Conservation (phyloP, 768 basidiomycete species). For the Rhodotorula sphaerocarpa region DNA sequence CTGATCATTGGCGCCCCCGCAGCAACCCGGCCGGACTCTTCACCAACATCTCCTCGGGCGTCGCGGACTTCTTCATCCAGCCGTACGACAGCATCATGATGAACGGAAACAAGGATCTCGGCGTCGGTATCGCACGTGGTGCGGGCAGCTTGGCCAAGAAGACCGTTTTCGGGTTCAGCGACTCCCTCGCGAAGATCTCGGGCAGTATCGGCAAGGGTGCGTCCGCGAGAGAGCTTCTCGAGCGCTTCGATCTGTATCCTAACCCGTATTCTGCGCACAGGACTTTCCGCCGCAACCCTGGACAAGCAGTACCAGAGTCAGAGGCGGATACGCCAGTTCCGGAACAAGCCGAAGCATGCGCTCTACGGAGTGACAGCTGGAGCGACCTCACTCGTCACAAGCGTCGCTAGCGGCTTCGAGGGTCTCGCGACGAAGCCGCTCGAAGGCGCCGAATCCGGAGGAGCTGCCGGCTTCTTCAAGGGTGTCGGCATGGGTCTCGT, state of each 20-base stretch:
- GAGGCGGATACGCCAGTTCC: constrained; percentile 74
- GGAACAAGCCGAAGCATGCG: constrained; percentile 92
- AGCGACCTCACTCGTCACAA: constrained; percentile 84
- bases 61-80: constrained; percentile 97
- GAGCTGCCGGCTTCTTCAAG: constrained; percentile 94
- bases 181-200: constrained; percentile 96
- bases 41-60: constrained; percentile 94
- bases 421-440: constrained; percentile 96
- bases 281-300: constrained; percentile 90
- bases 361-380: constrained; percentile 97
- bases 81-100: constrained; percentile 94
- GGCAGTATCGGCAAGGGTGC: constrained; percentile 92
- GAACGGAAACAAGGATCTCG: constrained; percentile 89
- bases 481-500: constrained; percentile 93
- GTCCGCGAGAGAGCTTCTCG: neutral
- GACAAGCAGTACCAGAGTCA: constrained; percentile 91
- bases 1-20: neutral
- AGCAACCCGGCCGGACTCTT: constrained; percentile 92
- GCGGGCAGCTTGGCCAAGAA: constrained; percentile 98
- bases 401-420: constrained; percentile 90
- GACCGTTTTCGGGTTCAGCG: constrained; percentile 90
- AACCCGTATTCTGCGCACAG: constrained; percentile 45
- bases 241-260: neutral
- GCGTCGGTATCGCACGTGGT: constrained; percentile 52
- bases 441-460: constrained; percentile 89